phyloP scores from a whole-genome alignment of 805 yeast species.

The Wickerhamomyces alni region DNA sequence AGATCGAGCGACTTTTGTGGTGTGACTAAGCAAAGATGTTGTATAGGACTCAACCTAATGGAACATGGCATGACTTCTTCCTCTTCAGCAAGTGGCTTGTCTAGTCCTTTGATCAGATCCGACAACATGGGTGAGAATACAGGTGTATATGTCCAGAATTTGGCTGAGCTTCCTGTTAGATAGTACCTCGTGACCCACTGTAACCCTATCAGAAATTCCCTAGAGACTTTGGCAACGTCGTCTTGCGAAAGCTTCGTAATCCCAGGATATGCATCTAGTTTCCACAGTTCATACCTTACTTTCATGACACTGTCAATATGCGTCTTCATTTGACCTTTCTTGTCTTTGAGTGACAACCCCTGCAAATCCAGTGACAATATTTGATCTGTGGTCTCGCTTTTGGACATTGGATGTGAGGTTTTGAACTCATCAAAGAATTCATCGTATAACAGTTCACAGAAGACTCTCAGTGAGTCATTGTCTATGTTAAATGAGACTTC shows the following conservation, averaged over 20 bases:
- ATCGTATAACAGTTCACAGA: constrained; percentile 24
- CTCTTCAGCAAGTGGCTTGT: constrained; percentile 61
- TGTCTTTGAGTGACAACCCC: constrained; percentile 37
- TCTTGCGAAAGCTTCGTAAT: constrained; percentile 49
- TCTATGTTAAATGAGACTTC: constrained; percentile 82
- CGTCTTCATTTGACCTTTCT: constrained; percentile 40
- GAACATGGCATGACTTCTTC: constrained; percentile 44
- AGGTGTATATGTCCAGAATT: constrained; percentile 83
- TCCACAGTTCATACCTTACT: constrained; percentile 68
- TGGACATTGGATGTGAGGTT: neutral
- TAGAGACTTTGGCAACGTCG: constrained; percentile 45
- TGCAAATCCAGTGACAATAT: constrained; percentile 1
- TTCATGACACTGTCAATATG: constrained; percentile 52
- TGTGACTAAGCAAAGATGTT: neutral
- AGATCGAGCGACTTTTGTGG: neutral
- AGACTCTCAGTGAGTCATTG: constrained; percentile 52
- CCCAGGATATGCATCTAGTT: constrained; percentile 62
- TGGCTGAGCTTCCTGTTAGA: constrained; percentile 74
- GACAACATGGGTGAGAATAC: constrained; percentile 89
- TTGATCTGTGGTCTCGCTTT: neutral
- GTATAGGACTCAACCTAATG: constrained; percentile 5
- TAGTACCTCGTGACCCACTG: constrained; percentile 93
- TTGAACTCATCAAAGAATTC: constrained; percentile 2
- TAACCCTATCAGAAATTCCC: constrained; percentile 79
- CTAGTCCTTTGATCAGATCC: constrained; percentile 67